Percentiles rank a stretch among this genome's conserved stretches.
Evolutionary conservation across 148 eudicot genomes (phyloP).

Genomic region (Selenicereus undatus): DNA sequence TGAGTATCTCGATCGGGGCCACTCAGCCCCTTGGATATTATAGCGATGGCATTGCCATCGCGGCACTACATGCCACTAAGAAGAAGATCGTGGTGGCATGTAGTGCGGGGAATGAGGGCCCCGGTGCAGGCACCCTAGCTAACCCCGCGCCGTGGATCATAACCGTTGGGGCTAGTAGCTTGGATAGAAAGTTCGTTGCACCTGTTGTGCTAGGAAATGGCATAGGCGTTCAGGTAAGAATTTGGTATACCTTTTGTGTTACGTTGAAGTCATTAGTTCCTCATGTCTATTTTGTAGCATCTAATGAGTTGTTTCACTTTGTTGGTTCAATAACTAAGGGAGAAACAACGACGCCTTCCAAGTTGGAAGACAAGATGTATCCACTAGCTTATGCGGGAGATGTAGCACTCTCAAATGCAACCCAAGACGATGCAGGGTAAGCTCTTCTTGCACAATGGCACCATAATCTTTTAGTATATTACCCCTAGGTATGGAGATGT

Average conservation of each 20-base stretch:
- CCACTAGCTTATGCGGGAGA: constrained; percentile 72
- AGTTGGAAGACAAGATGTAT: constrained; percentile 47
- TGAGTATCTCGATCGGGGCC: constrained; percentile 70
- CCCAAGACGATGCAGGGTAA: constrained; percentile 49
- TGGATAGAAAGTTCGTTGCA: constrained; percentile 59
- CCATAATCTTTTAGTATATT: no score
- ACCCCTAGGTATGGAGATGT: background rate
- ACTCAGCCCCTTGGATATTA: constrained; percentile 16
- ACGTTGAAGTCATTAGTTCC: background rate
- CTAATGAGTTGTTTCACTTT: background rate
- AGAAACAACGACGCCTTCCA: constrained; percentile 51
- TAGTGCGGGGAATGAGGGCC: constrained; percentile 81
- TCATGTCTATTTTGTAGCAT: background rate
- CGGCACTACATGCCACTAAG: constrained; percentile 66
- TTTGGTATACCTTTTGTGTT: no score
- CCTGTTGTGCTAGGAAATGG: constrained; percentile 66
- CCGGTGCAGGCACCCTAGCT: constrained; percentile 37
- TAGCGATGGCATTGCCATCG: constrained; percentile 61
- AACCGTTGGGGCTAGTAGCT: constrained; percentile 80
- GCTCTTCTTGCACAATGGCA: background rate
- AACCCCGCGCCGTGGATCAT: constrained; percentile 85
- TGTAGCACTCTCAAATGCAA: constrained; percentile 40
- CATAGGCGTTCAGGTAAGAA: constrained; percentile 42
- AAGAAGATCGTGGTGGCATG: constrained; percentile 53
- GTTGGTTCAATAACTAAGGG: constrained; percentile 39